Evolutionary conservation across 495 filamentous ascomycete species (phyloP).

Genomic region (Xylaria scruposa): DNA sequence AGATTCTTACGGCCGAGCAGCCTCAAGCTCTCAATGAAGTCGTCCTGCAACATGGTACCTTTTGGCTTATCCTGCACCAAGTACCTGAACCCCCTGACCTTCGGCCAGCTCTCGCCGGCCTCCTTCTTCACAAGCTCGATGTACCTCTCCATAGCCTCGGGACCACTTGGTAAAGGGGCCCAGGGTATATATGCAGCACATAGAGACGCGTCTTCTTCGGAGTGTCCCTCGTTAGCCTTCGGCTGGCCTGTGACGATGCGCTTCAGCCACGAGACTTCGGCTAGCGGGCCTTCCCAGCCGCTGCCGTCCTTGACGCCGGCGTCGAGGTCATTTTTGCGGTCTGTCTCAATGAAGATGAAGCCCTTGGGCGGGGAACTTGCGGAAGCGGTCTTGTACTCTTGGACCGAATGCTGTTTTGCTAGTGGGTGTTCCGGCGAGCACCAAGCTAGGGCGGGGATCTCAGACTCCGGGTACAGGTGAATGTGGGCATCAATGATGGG

Average conservation of each 20-base stretch:
- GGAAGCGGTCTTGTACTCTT: conserved; percentile 60
- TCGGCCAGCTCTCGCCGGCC: conserved; percentile 54
- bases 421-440: conserved; percentile 62
- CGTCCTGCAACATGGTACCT: conserved; percentile 63
- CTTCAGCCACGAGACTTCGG: conserved; percentile 71
- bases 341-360: conserved; percentile 83
- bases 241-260: conserved; percentile 68
- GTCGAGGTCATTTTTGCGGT: conserved; percentile 68
- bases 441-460: conserved; percentile 71
- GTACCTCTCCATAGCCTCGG: conserved; percentile 56
- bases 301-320: conserved; percentile 50
- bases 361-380: conserved; percentile 52
- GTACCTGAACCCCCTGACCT: conserved; percentile 75
- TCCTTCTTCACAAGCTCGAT: conserved; percentile 57
- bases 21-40: conserved; percentile 73
- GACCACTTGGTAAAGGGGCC: conserved; percentile 75
- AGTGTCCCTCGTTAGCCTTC: conserved; percentile 65
- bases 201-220: conserved; percentile 52
- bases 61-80: conserved; percentile 76
- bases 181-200: conserved; percentile 77
- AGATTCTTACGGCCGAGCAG: conserved; percentile 66
- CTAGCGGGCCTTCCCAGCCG: conserved; percentile 62
- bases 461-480: conserved; percentile 76
- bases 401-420: conserved; percentile 64
- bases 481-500: conserved; percentile 84